Base-by-base conservation (phyloP, 305 asterid species). In the Caryopteris hybrid region DNA sequence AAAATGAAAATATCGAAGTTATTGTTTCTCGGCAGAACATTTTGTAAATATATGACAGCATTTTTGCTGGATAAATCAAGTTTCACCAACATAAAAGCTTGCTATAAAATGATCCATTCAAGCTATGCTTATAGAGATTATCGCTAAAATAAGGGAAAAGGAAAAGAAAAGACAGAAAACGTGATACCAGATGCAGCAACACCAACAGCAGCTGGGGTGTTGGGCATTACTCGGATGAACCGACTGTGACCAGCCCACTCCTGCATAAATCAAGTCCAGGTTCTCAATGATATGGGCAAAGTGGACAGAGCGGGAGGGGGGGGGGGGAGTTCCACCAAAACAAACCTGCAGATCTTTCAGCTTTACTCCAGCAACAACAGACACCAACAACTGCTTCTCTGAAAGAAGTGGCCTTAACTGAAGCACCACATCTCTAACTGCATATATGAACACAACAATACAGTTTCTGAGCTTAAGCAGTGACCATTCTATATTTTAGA, bases 201-300 rank as follows among this genome's bases (percentile, higher is more conserved):
- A 36, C 97, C 99, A 66, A 93, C 90, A 56, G 99, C 83, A 67
- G 99, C 93, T 8, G 97, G 96, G 71, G 99, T 93, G 80, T 93
- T 91, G 48, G 99, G 99, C 96, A 91, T 88, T 61, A 91, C 99
- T 78, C 97, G 79, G 29, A 89, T 83, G 74, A 91, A 90, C 41
- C 97, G 88, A 11, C 74, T 64, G 38, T 83, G 89, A 75, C 96
- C 96, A 38, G 99, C 89, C 97, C 97, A 93, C 53, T 84, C 96
- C 98, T 88, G 81, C 51, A 76, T 58, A 54, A 66, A 73, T 22
- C 42, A 51, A 64, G 25, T 22, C 47, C 46, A 64, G 45, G 66
- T 25, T 25, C 3, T 4, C 31, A n/a, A n/a, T n/a, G n/a, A n/a
- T n/a, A n/a, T n/a, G n/a, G n/a, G n/a, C n/a, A n/a, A n/a, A n/a